Conservation (phyloP, 192 early-diverging fungal species). For the Nowakowskiella sp. region DNA sequence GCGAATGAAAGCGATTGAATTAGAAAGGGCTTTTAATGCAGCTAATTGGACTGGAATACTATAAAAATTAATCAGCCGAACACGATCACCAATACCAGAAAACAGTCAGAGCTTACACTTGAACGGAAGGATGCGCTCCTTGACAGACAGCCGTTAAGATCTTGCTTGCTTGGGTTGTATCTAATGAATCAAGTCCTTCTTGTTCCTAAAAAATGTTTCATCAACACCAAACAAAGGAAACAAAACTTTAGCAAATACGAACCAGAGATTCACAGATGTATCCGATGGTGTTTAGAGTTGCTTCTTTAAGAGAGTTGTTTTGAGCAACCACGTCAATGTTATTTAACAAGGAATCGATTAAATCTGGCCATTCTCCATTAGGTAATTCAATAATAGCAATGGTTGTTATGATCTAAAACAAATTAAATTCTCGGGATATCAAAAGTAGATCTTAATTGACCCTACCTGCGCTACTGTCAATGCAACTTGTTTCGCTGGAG, state of each 20-base stretch:
- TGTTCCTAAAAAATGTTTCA: too few species aligned
- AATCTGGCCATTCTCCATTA: constrained; percentile 72
- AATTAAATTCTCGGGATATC: not conserved
- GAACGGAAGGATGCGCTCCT: too few species aligned
- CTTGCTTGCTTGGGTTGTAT: constrained; percentile 76
- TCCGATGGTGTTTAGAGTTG: constrained; percentile 84
- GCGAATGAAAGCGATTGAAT: constrained; percentile 92
- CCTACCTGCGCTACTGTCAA: not conserved
- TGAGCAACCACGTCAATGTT: constrained; percentile 57
- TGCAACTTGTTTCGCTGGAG: not conserved
- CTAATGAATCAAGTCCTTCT: too few species aligned
- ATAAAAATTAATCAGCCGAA: too few species aligned
- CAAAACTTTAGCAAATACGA: constrained; percentile 27
- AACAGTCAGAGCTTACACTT: too few species aligned
- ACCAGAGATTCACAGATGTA: constrained; percentile 87
- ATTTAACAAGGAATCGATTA: constrained; percentile 72
- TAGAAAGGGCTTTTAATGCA: constrained; percentile 84
- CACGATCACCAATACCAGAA: too few species aligned
- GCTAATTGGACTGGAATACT: constrained; percentile 80
- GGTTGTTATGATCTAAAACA: constrained; percentile 68
- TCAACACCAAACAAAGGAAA: not conserved
- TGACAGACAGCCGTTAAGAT: constrained; percentile 93
- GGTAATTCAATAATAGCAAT: constrained; percentile 93
- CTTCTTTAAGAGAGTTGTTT: constrained; percentile 64
- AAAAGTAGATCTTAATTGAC: too few species aligned